Base-by-base conservation (phyloP, 805 yeast genomes). In the Yamadazyma olivae region DNA sequence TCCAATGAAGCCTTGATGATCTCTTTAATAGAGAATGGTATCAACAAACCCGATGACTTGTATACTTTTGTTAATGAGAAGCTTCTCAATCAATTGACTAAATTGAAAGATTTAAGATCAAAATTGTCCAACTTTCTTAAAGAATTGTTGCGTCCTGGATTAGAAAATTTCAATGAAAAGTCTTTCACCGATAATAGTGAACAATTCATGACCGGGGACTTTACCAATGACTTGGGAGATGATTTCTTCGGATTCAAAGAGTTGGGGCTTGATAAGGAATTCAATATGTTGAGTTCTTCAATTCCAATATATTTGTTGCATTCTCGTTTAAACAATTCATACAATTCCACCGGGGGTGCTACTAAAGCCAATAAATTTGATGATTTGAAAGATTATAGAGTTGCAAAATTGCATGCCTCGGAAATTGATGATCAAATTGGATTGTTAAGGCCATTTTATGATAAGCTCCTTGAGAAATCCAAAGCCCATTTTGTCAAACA, bases 171-270 rank as follows among this genome's bases (percentile, higher is more conserved):
- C 45, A 80, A 75, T 34, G 98, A 90, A 52, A 73, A 75, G 36
- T 83, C 79, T 45, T 93, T 93, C 57, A 79, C 68, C 25, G 99
- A 95, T 54, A 86, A 88, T 51, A 83, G 95, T 50, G 97, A 93
- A 45, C 96, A 91, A 58, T 93, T 90, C 55, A 62, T 91, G 46
- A 84, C 93, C 20, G 99, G 99, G 39, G 97, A 90, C 51, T 93
- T 93, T 57, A 83, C 96, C 1, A 83, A 77, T 49, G 96, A 90
- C 42, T 65, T 93, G 25, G 99, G 98, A 5, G 99, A 91, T 50
- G 99, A 93, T 62, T 93, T 90, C 72, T 95, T 95, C 64, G 99
- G 99, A 0, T 95, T 93, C 69, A 84, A 77, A 54, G 98, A 91
- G 46, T 68, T 93, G 32, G 99, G 99, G 0, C 65, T 93, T 35